Evolutionary conservation across 23 red algal species (phyloP), one percentile per base, ranked within the genome.

Genomic region (Gracilaria vermiculophylla): DNA sequence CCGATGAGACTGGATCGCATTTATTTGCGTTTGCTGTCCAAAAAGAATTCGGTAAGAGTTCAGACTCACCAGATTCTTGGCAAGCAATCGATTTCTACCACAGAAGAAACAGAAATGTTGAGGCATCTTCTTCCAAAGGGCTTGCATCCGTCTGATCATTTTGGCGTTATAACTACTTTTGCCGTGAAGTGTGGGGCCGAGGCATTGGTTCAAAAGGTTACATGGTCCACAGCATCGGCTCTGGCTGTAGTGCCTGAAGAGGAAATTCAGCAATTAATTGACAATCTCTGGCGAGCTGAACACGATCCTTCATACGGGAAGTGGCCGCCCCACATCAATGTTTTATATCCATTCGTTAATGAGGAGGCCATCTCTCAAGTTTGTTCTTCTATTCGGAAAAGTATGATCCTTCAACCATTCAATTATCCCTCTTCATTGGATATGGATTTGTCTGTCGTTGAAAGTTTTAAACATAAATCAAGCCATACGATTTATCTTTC

Each of bases 1-100:
- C 37, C 64, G 13, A 36, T 69, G 34, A 69, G 64, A 42, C 34
- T 69, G 32, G 64, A 69, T 69, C 64, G 64, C 19, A 42, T 69
- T 42, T 69, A 42, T 17, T 39, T 69, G 5, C 64, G 64, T 3
- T 17, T 39, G 10, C 15, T 69, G 64, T 41, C 2, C 5, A 36
- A 69, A 17, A 16, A 42, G 20, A 2, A 25, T 16, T 16, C 64
- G 37, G 27, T 69, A 17, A 19, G 20, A 3, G 32, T 69, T 40
- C 64, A 41, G 19, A 2, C 5, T 16, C 34, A 41, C 27, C 34
- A 8, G 3, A 42, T 69, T 69, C 13, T 69, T 7, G 64, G 64
- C 2, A 19, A 69, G 27, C 5, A 69, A 21, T 25, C 64, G 1
- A 69, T 69, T 40, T 11, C 13, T 36, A 5, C 20, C 64, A 19